phyloP scores from a whole-genome alignment of 352 stramenopile species.

The Stramenopiles sp. region DNA sequence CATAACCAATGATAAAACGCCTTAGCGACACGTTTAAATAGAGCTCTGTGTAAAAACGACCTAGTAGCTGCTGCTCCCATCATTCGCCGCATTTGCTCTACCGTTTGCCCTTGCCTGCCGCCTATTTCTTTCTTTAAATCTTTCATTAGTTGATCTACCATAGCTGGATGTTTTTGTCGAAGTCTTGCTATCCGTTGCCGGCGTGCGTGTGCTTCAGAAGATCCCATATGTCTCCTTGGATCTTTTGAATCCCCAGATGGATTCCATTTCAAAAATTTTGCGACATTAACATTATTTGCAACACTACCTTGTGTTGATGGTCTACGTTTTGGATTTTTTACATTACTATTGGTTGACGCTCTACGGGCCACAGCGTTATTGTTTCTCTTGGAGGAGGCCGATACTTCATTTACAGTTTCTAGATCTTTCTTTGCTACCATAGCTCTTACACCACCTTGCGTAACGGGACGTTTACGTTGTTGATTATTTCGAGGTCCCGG shows the following conservation, averaged over 20 bases:
- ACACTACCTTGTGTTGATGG: not conserved
- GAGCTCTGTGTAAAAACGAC: not conserved
- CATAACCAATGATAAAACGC: constrained; percentile 8
- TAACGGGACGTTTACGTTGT: not conserved
- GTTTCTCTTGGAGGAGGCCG: too few relatives aligned
- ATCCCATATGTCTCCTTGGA: constrained; percentile 2
- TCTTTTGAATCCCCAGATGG: constrained; percentile 3
- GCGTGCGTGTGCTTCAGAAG: not conserved
- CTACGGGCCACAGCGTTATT: too few relatives aligned
- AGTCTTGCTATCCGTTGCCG: not conserved
- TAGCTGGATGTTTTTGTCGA: not conserved
- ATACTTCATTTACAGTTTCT: not conserved
- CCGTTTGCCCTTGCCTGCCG: constrained; percentile 1
- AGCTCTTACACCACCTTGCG: not conserved
- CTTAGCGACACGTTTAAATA: constrained; percentile 6
- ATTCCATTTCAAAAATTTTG: constrained; percentile 5
- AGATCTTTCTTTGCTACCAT: not conserved
- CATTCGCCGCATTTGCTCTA: constrained; percentile 4
- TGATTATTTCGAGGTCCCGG: not conserved
- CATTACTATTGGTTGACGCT: too few relatives aligned
- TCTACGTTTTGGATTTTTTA: too few relatives aligned
- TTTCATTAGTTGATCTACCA: constrained; percentile 7
- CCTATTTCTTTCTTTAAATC: constrained; percentile 6
- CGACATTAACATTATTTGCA: constrained; percentile 5
- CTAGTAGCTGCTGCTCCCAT: not conserved